Evolutionary conservation across 331 rosid species (phyloP).

Genomic region (Quercus phellos): DNA sequence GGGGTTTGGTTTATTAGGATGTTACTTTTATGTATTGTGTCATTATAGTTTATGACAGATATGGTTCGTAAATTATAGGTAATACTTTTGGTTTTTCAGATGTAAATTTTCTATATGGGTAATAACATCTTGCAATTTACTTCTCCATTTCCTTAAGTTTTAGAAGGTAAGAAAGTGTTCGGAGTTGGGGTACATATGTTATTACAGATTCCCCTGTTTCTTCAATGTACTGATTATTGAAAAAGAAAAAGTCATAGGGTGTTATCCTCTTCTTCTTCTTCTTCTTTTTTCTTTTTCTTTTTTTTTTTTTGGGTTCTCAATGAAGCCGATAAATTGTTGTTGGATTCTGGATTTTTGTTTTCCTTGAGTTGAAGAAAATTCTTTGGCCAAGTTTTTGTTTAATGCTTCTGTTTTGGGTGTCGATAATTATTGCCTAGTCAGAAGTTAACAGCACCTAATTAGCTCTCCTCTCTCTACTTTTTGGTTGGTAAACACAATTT

Average conservation of each 20-base stretch:
- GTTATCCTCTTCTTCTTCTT: background rate
- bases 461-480: too few species aligned
- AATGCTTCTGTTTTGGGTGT: too few species aligned
- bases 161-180: background rate
- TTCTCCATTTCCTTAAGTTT: background rate
- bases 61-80: background rate
- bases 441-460: too few species aligned
- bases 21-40: background rate
- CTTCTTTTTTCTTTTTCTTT: background rate
- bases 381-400: too few species aligned
- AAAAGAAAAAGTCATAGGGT: background rate
- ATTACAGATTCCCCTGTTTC: background rate
- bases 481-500: too few species aligned
- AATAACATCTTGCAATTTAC: background rate
- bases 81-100: background rate
- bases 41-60: background rate
- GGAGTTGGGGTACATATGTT: background rate
- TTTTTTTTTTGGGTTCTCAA: too few species aligned
- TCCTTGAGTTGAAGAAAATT: too few species aligned
- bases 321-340: too few species aligned
- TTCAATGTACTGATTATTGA: background rate
- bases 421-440: too few species aligned
- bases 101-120: background rate
- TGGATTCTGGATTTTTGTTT: too few species aligned
- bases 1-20: background rate